Percentiles rank a stretch among this genome's conserved stretches.
Conservation (phyloP, 805 yeast species). For the Lipomyces kockii region DNA sequence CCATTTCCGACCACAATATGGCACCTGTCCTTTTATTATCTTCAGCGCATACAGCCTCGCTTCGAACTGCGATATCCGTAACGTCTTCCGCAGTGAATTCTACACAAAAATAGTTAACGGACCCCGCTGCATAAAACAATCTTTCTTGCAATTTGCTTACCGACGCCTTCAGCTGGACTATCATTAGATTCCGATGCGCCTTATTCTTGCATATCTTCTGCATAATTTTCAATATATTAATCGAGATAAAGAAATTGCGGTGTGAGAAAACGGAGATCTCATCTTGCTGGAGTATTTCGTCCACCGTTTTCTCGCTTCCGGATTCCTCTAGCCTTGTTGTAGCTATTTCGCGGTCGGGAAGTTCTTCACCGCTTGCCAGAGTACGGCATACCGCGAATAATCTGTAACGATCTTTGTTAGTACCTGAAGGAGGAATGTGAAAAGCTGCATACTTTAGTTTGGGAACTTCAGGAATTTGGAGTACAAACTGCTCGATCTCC, state of each 20-base stretch:
- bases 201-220: constrained; percentile 67
- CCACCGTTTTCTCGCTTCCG: constrained; percentile 12
- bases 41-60: constrained; percentile 73
- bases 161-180: constrained; percentile 43
- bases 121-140: too few relatives aligned
- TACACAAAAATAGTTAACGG: too few relatives aligned
- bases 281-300: constrained; percentile 17
- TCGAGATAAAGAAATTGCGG: constrained; percentile 42
- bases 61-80: constrained; percentile 62
- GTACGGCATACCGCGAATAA: constrained; percentile 39
- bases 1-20: constrained; percentile 95
- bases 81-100: constrained; percentile 57
- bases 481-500: constrained; percentile 28
- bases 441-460: constrained; percentile 11
- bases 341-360: constrained; percentile 23
- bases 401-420: constrained; percentile 6
- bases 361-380: constrained; percentile 23
- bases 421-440: background rate
- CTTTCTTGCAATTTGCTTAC: background rate
- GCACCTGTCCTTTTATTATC: constrained; percentile 76
- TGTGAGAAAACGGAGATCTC: constrained; percentile 35
- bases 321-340: constrained; percentile 7
- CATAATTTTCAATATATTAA: constrained; percentile 58
- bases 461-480: constrained; percentile 38
- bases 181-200: constrained; percentile 70